These are phyloP conservation scores for Colletotrichum salicis DNA, from an alignment of 2,329 filamentous ascomycete species.

Conservation along the genomic window DNA sequence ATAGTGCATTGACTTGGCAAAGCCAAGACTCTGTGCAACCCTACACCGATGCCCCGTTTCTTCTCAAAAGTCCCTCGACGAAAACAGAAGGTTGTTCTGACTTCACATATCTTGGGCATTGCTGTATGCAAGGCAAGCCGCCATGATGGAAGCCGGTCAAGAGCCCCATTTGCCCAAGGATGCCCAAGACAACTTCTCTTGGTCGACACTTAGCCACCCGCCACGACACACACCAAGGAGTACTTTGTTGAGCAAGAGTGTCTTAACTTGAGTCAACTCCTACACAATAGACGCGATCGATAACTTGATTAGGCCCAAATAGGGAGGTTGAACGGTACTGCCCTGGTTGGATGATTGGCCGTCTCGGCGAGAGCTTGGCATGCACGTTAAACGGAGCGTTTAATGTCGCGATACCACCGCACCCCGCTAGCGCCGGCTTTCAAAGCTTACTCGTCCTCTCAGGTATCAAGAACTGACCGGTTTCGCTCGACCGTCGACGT, in stretches of 20 bases:
- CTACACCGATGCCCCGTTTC: neutral
- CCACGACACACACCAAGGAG: no score
- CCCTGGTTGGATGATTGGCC: conserved; percentile 23
- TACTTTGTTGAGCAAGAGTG: no score
- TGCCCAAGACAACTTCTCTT: neutral
- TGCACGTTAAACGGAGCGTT: conserved; percentile 3
- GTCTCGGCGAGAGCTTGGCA: conserved; percentile 28
- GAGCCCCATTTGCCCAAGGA: neutral
- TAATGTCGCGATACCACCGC: conserved; percentile 12
- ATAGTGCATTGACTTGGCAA: conserved; percentile 4
- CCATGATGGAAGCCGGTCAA: neutral
- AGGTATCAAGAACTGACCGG: neutral
- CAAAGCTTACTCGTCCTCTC: conserved; percentile 16
- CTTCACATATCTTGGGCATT: neutral
- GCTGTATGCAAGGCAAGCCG: neutral
- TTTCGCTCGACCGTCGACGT: neutral
- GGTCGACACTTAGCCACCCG: neutral
- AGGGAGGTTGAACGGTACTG: conserved; percentile 22
- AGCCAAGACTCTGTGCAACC: neutral
- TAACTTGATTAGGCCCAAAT: neutral
- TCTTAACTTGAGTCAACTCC: neutral
- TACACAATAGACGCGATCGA: neutral
- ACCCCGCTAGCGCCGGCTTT: conserved; percentile 15
- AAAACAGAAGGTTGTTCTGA: conserved; percentile 14
- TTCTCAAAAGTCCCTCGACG: neutral